These are phyloP conservation scores for Calonectria ilicicola DNA, from an alignment of 2,329 filamentous ascomycete species.

Conservation along the genomic window DNA sequence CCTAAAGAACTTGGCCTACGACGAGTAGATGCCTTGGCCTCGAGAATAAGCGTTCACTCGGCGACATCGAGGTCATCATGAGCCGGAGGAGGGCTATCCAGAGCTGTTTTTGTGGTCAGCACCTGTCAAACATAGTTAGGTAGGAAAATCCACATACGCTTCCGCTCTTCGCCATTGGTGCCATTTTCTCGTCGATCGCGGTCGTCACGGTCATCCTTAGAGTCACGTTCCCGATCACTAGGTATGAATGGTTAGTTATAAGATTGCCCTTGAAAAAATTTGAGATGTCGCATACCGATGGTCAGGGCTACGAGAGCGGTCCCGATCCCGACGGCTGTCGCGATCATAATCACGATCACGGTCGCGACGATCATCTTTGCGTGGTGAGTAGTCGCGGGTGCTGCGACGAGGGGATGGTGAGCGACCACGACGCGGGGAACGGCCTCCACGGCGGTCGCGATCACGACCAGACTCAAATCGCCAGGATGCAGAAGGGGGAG, in stretches of 20 bases:
- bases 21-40: constrained; percentile 22
- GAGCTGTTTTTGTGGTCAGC: constrained; percentile 55
- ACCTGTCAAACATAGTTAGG: constrained; percentile 6
- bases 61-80: constrained; percentile 97
- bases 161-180: constrained; percentile 88
- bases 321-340: constrained; percentile 79
- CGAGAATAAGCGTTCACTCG: constrained; percentile 64
- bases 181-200: constrained; percentile 81
- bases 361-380: constrained; percentile 88
- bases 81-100: constrained; percentile 83
- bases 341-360: constrained; percentile 84
- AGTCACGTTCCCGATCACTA: constrained; percentile 67
- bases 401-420: constrained; percentile 83
- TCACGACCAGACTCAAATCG: constrained; percentile 94
- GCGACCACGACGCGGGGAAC: constrained; percentile 76
- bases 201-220: constrained; percentile 76
- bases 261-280: not conserved
- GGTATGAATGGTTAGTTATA: constrained; percentile 24
- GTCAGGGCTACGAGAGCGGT: constrained; percentile 80
- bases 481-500: constrained; percentile 97
- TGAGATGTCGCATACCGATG: constrained; percentile 57
- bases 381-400: constrained; percentile 84
- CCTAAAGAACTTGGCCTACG: constrained; percentile 29
- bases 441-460: constrained; percentile 72
- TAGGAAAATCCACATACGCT: constrained; percentile 69